Percentiles rank a stretch among this genome's conserved stretches.
Conservation (phyloP, 2,329 filamentous ascomycete species). For the Botrytis sinoallii region DNA sequence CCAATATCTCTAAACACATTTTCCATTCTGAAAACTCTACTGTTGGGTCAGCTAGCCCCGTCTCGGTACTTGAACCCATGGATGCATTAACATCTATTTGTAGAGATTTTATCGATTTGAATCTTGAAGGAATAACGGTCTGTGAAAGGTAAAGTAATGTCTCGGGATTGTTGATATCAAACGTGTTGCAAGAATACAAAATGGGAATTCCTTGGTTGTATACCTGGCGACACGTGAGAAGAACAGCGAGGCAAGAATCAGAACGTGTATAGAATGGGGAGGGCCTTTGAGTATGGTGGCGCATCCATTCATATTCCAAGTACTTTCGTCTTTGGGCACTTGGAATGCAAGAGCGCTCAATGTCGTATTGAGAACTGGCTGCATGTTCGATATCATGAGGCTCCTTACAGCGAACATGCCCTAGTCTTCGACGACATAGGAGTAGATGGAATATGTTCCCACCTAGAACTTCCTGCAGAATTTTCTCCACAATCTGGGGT, state of each 20-base stretch:
- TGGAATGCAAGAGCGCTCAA: background rate
- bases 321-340: background rate
- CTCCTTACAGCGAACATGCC: conserved; percentile 3
- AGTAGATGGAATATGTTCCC: background rate
- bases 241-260: background rate
- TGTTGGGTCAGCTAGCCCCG: background rate
- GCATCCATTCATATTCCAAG: no score
- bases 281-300: background rate
- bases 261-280: background rate
- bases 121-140: background rate
- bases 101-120: background rate
- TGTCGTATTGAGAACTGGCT: background rate
- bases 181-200: conserved; percentile 5
- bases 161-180: conserved; percentile 3
- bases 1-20: background rate
- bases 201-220: conserved; percentile 7
- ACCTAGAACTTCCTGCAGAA: conserved; percentile 8
- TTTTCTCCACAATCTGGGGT: background rate
- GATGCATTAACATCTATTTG: conserved; percentile 6
- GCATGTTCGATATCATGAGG: background rate
- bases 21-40: background rate
- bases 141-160: conserved; percentile 6
- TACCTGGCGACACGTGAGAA: conserved; percentile 8
- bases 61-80: background rate
- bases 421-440: conserved; percentile 1